Base-by-base conservation (phyloP, 305 asterid species). In the Fraxinus sp. region DNA sequence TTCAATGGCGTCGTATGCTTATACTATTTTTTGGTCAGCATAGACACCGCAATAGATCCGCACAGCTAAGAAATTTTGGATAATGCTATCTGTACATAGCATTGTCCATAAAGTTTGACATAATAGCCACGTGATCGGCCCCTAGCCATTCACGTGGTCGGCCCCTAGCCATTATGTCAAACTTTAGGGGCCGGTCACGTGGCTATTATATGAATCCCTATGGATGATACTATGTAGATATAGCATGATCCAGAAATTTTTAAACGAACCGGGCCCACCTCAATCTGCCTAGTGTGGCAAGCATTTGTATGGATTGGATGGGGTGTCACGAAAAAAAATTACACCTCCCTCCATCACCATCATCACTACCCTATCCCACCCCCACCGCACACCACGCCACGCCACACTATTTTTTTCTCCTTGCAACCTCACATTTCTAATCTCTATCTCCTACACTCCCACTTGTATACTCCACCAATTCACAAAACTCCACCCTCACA, bases 361-460 rank as follows among this genome's bases (percentile, higher is more conserved):
- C 20, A 52, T 52, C 8, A 52, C 22, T 16, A 52, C 22, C 7
- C 20, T 4, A 49, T 14, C 59, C 20, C 64, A 52, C 3, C 70
- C 14, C 46, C 46, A 10, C 70, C 28, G 0, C 28, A 7, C 30
- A 7, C n/a, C 18, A 4, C 16, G 13, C 41, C 75, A 39, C 49
- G 2, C 22, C 37, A 4, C 33, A 26, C n/a, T 3, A 68, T 28
- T 37, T 30, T 46, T 13, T 39, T 18, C 35, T 32, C 7, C n/a
- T 1, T 83, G 22, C 84, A 72, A 81, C 93, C 97, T 85, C 90
- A 82, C 93, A 74, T 91, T 86, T 86, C 87, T 87, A 89, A 90
- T 91, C 97, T 43, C 76, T 72, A 83, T 62, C 43, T 20, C 1
- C 79, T 39, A 6, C 32, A 8, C 84, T 66, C 72, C 64, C 16